Conservation (phyloP, 2,329 filamentous ascomycete genomes). For the Ophiostoma pallidulum region DNA sequence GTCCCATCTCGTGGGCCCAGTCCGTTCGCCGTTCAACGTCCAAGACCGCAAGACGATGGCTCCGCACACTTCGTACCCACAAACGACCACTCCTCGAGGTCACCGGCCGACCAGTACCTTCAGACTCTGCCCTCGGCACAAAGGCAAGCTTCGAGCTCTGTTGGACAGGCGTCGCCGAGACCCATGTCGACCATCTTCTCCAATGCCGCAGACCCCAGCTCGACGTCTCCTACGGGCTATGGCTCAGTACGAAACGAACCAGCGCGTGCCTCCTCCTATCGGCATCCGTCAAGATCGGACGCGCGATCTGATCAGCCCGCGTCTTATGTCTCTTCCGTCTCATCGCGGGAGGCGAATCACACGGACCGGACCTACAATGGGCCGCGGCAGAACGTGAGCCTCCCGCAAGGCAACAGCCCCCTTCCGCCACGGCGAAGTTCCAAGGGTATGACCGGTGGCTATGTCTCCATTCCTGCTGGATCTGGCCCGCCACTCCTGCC, state of each 20-base stretch:
- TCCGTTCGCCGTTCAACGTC: slow-evolving; percentile 3
- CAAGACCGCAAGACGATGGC: slow-evolving; percentile 9
- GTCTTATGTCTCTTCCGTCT: slow-evolving; percentile 50
- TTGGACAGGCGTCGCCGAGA: slow-evolving; percentile 17
- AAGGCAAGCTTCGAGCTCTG: slow-evolving; percentile 5
- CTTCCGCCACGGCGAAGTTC: slow-evolving; percentile 70
- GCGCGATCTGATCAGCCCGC: slow-evolving; percentile 44
- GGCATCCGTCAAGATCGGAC: slow-evolving; percentile 44
- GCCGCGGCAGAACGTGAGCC: slow-evolving; percentile 40
- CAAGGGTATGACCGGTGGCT: slow-evolving; percentile 54
- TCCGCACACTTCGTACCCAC: slow-evolving; percentile 21
- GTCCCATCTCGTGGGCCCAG: slow-evolving; percentile 13
- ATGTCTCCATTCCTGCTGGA: slow-evolving; percentile 29
- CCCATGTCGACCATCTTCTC: slow-evolving; percentile 26
- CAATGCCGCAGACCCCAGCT: slow-evolving; percentile 25
- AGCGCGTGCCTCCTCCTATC: slow-evolving; percentile 47
- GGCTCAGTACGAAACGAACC: slow-evolving; percentile 44
- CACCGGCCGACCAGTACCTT: slow-evolving; percentile 10
- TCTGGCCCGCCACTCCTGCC: slow-evolving; percentile 20
- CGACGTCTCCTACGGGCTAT: slow-evolving; percentile 11
- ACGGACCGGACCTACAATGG: slow-evolving; percentile 18
- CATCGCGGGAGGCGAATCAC: slow-evolving; percentile 55
- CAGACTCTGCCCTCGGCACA: slow-evolving; percentile 15
- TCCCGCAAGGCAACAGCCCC: slow-evolving; percentile 46
- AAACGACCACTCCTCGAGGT: too few relatives aligned